Conservation (phyloP, 768 basidiomycete genomes). For the Hypholoma fasciculare region DNA sequence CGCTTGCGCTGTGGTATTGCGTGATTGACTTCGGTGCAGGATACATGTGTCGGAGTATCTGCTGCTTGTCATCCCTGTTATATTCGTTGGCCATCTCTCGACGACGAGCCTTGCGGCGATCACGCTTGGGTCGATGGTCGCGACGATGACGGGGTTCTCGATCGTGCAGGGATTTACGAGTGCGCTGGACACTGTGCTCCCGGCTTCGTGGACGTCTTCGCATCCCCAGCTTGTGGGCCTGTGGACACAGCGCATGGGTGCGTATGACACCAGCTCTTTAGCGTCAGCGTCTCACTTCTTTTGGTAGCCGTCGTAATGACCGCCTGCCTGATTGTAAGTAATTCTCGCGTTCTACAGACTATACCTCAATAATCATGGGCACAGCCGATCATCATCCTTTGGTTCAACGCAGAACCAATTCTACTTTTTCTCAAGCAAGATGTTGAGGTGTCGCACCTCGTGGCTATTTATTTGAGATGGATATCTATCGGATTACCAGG, state of each 20-base stretch:
- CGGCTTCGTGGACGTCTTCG: constrained; percentile 87
- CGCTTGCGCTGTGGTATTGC: not conserved
- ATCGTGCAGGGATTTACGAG: constrained; percentile 81
- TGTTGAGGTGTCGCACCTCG: constrained; percentile 74
- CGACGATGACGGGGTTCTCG: constrained; percentile 68
- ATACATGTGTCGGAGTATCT: constrained; percentile 65
- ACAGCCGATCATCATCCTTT: constrained; percentile 59
- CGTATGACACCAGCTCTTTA: no score
- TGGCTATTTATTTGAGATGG: constrained; percentile 71
- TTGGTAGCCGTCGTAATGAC: not conserved
- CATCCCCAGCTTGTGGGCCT: constrained; percentile 84
- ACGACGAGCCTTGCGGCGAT: constrained; percentile 84
- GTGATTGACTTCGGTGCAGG: not conserved
- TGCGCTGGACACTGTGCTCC: constrained; percentile 87
- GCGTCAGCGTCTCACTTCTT: not conserved
- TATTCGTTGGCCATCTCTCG: constrained; percentile 86
- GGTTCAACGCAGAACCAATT: constrained; percentile 79
- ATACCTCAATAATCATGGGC: not conserved
- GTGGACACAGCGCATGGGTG: constrained; percentile 86
- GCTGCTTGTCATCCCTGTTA: constrained; percentile 73
- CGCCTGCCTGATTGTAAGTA: not conserved
- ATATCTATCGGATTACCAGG: constrained; percentile 73
- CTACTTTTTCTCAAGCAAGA: constrained; percentile 75
- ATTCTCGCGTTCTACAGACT: not conserved
- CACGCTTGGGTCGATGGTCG: constrained; percentile 69